A percentile compares a stretch with the other conserved stretches of the same genome.
These are phyloP conservation scores for Peronospora destructor DNA, from an alignment of 352 stramenopile genomes.

Conservation along the genomic window DNA sequence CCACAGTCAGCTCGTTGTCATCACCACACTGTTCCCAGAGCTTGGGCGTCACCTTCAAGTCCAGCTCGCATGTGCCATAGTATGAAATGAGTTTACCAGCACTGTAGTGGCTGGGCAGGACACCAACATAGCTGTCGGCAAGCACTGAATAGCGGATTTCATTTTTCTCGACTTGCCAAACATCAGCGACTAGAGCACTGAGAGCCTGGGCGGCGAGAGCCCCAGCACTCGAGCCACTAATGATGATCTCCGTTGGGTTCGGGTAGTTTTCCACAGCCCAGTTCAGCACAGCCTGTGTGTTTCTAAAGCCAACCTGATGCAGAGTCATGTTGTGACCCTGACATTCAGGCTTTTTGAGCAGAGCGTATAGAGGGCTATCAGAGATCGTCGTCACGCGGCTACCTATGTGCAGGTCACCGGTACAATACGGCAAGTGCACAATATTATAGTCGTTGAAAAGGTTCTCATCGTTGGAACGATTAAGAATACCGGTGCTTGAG, in stretches of 20 bases:
- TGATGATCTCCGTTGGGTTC: constrained; percentile 45
- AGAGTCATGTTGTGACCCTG: constrained; percentile 45
- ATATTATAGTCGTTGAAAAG: constrained; percentile 76
- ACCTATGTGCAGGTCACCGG: constrained; percentile 61
- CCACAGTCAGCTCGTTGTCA: constrained; percentile 34
- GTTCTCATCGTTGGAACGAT: constrained; percentile 55
- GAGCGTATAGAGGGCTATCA: constrained; percentile 29
- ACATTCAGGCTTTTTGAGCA: constrained; percentile 39
- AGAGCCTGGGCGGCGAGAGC: constrained; percentile 45
- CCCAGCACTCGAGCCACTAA: constrained; percentile 51
- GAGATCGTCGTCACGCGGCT: constrained; percentile 23
- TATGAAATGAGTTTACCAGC: constrained; percentile 49
- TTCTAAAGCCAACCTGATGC: constrained; percentile 54
- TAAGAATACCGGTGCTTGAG: constrained; percentile 49
- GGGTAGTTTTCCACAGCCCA: constrained; percentile 61
- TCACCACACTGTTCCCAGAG: constrained; percentile 39
- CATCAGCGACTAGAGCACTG: constrained; percentile 38
- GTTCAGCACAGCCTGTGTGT: constrained; percentile 53
- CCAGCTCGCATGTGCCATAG: constrained; percentile 48
- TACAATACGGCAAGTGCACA: constrained; percentile 69
- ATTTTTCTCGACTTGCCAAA: constrained; percentile 49
- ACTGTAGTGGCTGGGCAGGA: constrained; percentile 42
- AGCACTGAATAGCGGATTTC: constrained; percentile 53
- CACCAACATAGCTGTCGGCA: constrained; percentile 57
- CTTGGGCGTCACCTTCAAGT: constrained; percentile 34